Base-by-base conservation (phyloP, 768 basidiomycete genomes). In the Strobilomyces dryophilus region DNA sequence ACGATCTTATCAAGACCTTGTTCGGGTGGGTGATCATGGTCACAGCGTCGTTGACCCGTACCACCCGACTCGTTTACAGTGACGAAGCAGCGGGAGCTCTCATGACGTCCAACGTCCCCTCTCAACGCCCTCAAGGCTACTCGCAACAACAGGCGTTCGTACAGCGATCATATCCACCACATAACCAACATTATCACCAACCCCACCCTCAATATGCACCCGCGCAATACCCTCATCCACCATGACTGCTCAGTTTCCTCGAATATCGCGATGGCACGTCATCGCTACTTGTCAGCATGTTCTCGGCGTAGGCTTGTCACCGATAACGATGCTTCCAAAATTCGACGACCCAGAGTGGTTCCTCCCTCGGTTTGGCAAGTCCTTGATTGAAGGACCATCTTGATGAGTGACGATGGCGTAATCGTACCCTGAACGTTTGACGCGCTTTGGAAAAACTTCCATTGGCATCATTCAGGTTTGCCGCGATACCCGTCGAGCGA, bases 21-120 rank as follows among this genome's bases (percentile, higher is more conserved):
- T 84, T 84, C 66, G 82, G 82, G 82, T 81, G 55, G 72, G 73
- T 62, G 37, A 45, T 49, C 2, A 8, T 10, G 5, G 27, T 27
- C 8, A n/a, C n/a, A 53, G 66, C 52, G 20, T 29, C 12, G 5
- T 37, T 40, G 17, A 9, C 12, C 31, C 11, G 37, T 34, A 29
- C n/a, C 9, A 24, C 44, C 53, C 40, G 42, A 34, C 40, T 6
- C 40, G 20, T 20, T 47, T 53, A 11, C 18, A 68, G 67, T 14
- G 69, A 70, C 17, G 67, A 70, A 44, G 66, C 59, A 20, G 56
- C 60, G 21, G 45, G 46, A 3, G 56, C 59, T 17, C 52, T 65
- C 20, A 21, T 63, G 14, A 39, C 51, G 10, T 49, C 62, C n/a
- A n/a, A 47, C n/a, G 4, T 44, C 29, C 18, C 45, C 18, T 3